phyloP scores from a whole-genome alignment of 108 stramenopile genomes.

The Cyclotella atomus region DNA sequence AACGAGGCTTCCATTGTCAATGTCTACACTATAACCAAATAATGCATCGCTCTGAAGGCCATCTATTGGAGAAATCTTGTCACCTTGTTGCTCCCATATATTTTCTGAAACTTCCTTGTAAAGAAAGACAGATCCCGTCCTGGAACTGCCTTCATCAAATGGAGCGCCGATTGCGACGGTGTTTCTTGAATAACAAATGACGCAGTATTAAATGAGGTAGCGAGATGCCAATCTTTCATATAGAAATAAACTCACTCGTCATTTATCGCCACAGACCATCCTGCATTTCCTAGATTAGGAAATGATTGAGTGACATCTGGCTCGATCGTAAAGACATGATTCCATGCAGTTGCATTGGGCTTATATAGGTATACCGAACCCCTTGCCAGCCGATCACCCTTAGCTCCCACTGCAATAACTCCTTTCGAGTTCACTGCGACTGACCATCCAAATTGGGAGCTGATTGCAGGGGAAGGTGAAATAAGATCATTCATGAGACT shows the following conservation, averaged over 20 bases:
- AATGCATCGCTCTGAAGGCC: background rate
- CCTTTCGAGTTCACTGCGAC: constrained; percentile 17
- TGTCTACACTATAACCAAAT: constrained; percentile 25
- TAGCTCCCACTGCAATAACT: constrained; percentile 11
- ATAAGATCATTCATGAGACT: background rate
- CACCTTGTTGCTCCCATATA: background rate
- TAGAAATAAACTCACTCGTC: background rate
- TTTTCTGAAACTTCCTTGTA: constrained; percentile 10
- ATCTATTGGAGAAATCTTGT: background rate
- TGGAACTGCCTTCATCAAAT: constrained; percentile 7
- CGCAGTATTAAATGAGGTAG: background rate
- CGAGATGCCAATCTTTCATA: background rate
- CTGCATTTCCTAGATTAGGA: constrained; percentile 9
- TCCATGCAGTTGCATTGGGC: background rate
- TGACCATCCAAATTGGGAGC: constrained; percentile 24
- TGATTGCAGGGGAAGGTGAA: background rate
- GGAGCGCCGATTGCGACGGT: constrained; percentile 20
- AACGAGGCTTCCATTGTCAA: constrained; percentile 6
- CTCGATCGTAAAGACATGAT: background rate
- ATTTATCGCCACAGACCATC: constrained; percentile 23
- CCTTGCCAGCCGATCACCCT: constrained; percentile 3
- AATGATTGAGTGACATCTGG: constrained; percentile 7
- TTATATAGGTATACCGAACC: constrained; percentile 18
- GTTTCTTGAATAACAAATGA: background rate
- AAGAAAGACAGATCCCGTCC: constrained; percentile 9